Percentiles rank a stretch among this genome's conserved stretches.
phyloP scores from a whole-genome alignment of 352 stramenopile genomes.

The Phytopythium sindhum region DNA sequence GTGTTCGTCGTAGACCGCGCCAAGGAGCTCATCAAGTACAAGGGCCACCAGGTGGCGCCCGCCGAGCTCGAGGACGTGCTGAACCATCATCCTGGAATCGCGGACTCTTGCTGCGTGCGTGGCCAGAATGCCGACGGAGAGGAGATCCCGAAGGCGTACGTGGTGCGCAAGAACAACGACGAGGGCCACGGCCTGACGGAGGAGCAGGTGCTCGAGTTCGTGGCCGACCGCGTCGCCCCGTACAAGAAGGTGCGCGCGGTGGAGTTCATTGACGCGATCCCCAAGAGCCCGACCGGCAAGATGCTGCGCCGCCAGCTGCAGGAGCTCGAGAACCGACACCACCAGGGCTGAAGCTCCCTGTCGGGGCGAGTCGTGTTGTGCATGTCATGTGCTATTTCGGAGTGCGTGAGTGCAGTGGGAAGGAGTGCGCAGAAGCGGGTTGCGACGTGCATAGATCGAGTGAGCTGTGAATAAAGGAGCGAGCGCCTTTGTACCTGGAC shows the following conservation, averaged over 20 bases:
- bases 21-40: constrained; percentile 96
- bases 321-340: constrained; percentile 27
- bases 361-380: not conserved
- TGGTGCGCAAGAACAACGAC: constrained; percentile 65
- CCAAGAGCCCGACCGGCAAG: constrained; percentile 89
- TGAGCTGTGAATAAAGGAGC: not conserved
- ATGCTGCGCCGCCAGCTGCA: constrained; percentile 85
- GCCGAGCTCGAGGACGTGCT: constrained; percentile 91
- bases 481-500: too few species aligned
- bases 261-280: constrained; percentile 87
- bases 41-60: constrained; percentile 88
- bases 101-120: constrained; percentile 73
- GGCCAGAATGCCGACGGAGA: constrained; percentile 76
- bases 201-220: constrained; percentile 79
- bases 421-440: too few species aligned
- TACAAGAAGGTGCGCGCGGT: constrained; percentile 90
- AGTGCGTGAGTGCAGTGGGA: too few species aligned
- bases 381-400: too few species aligned
- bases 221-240: constrained; percentile 71
- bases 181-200: constrained; percentile 34
- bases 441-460: not conserved
- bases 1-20: constrained; percentile 90
- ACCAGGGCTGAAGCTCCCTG: not conserved
- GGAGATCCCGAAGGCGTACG: constrained; percentile 86
- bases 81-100: constrained; percentile 70